Evolutionary conservation across 2,329 filamentous ascomycete genomes (phyloP).

Genomic region (Aspergillus thermomutatus): DNA sequence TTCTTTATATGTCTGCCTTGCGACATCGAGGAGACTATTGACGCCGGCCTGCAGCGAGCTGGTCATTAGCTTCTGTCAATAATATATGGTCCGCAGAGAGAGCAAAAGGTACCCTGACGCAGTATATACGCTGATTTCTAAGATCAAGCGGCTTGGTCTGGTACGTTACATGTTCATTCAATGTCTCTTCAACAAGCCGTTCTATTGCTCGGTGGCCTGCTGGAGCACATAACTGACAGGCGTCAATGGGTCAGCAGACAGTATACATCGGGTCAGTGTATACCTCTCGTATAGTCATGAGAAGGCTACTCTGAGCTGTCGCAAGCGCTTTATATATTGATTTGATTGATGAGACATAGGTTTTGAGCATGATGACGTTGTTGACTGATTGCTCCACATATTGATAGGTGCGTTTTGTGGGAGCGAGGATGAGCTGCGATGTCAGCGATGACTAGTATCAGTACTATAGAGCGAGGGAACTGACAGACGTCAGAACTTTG

Average conservation of each 20-base stretch:
- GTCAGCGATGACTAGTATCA: conserved; percentile 10
- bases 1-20: conserved; percentile 85
- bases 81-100: neutral
- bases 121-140: conserved; percentile 85
- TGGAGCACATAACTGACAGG: conserved; percentile 58
- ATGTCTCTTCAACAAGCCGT: conserved; percentile 62
- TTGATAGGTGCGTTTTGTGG: conserved; percentile 61
- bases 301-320: conserved; percentile 60
- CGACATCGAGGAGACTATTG: conserved; percentile 82
- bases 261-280: neutral
- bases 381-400: conserved; percentile 80
- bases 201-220: conserved; percentile 60
- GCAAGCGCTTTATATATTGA: conserved; percentile 66
- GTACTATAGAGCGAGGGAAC: conserved; percentile 11
- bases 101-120: conserved; percentile 61
- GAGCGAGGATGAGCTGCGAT: conserved; percentile 69
- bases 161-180: conserved; percentile 79
- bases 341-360: conserved; percentile 67
- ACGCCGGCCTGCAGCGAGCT: conserved; percentile 60
- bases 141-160: conserved; percentile 78
- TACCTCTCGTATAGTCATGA: conserved; percentile 64
- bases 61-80: neutral
- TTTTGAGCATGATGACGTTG: conserved; percentile 80
- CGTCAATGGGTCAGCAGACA: conserved; percentile 5
- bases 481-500: conserved; percentile 70